Evolutionary conservation across 1,139 yeast species (phyloP), one percentile per base, ranked within the genome.

Genomic region (Trichomonascaceae sp.): DNA sequence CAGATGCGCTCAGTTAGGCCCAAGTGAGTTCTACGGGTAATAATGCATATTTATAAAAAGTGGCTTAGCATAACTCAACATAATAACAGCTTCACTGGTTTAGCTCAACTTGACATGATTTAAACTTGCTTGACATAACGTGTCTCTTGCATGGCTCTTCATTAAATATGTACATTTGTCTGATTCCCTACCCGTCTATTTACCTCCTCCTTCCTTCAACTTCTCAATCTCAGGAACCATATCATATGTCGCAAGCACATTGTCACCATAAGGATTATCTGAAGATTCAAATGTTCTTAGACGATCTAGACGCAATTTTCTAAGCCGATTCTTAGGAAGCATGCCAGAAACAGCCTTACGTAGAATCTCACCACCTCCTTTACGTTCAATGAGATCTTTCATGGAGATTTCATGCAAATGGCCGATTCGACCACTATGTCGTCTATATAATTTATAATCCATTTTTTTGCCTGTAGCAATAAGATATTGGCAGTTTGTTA

Each of bases 401-500:
- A 93, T 86, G 22, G 96, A 84, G 50, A 84, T 79, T 64, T 88
- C 82, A 64, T 87, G 86, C 64, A 93, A 80, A 39, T 91, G 84
- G 53, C 99, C 99, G 1, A 98, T 98, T 65, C 88, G 83, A 1
- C 87, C 81, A 41, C 93, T 85, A 70, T 95, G 99, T 54, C 88
- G 80, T 86, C 96, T 85, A 74, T 93, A 93, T n/a, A 83, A 77
- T 71, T 88, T 91, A 56, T 91, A 85, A 56, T 83, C 74, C 69
- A 91, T 70, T 70, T 93, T 93, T 61, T 83, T 84, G 58, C 98
- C 98, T 0, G 96, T 84, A 17, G 86, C 78, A 64, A 83, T 84
- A 63, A 95, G 70, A 62, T 83, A 82, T 57, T 88, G 81, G 66
- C 97, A 90, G 74, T 93, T 93, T 12, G 98, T 87, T 1, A 93